Conservation (phyloP, 768 basidiomycete genomes). For the Naematelia aurantialba region DNA sequence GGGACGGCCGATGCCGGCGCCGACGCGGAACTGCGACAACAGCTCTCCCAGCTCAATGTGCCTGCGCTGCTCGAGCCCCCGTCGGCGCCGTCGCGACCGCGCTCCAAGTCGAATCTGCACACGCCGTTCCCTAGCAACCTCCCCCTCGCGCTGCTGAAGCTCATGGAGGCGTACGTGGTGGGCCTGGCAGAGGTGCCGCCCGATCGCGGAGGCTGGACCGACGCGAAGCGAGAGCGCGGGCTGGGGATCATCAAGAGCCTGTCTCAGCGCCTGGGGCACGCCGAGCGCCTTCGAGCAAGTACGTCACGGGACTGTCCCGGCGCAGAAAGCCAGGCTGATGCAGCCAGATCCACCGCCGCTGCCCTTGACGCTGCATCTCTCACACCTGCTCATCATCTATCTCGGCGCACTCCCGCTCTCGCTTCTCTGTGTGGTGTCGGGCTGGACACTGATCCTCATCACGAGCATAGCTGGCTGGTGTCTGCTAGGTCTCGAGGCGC, state of each 20-base stretch:
- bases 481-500: conserved; percentile 45
- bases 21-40: conserved; percentile 30
- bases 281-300: conserved; percentile 44
- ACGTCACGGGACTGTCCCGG: conserved; percentile 12
- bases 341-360: conserved; percentile 44
- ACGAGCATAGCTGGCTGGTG: conserved; percentile 47
- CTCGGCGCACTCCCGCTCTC: conserved; percentile 44
- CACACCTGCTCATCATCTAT: conserved; percentile 46
- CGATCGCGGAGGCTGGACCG: conserved; percentile 36
- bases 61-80: conserved; percentile 2
- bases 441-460: conserved; percentile 32
- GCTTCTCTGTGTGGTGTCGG: conserved; percentile 36
- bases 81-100: conserved; percentile 5
- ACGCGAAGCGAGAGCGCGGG: conserved; percentile 43
- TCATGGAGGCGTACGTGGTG: conserved; percentile 46
- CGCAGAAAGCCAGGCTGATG: not conserved
- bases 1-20: conserved; percentile 2
- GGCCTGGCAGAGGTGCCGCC: conserved; percentile 27
- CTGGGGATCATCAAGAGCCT: conserved; percentile 37
- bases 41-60: conserved; percentile 37
- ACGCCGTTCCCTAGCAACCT: conserved; percentile 41
- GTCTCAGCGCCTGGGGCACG: conserved; percentile 32
- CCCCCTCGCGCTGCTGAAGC: conserved; percentile 38
- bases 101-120: conserved; percentile 31
- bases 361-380: conserved; percentile 44